A percentile compares a stretch with the other conserved stretches of the same genome.
phyloP scores from a whole-genome alignment of 139 green algal genomes.

The Monoraphidium neglectum region DNA sequence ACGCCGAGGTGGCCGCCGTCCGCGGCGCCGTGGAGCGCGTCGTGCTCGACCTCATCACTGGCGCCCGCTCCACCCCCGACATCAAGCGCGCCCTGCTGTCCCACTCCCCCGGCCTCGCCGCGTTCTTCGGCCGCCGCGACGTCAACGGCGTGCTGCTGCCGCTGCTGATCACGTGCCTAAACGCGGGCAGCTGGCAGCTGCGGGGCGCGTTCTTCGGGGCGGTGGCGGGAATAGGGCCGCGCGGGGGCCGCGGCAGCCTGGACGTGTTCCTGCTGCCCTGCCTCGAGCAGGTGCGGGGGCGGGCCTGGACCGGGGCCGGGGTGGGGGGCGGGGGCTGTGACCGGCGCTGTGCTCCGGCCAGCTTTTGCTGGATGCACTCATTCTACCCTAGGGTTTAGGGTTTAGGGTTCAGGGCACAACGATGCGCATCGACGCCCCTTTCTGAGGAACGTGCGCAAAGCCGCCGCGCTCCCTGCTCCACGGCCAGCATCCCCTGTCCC shows the following conservation, averaged over 20 bases:
- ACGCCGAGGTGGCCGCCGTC: conserved; percentile 64
- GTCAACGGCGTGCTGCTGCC: conserved; percentile 86
- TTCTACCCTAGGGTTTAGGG: no score
- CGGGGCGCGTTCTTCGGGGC: conserved; percentile 71
- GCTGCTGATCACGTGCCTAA: conserved; percentile 95
- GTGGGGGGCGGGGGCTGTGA: no score
- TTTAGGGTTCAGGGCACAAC: no score
- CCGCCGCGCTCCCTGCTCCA: no score
- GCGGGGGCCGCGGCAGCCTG: conserved; percentile 57
- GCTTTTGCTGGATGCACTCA: no score
- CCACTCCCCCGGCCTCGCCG: conserved; percentile 18
- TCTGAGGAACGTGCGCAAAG: no score
- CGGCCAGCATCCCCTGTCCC: no score
- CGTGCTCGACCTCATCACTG: conserved; percentile 81
- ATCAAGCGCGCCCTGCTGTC: conserved; percentile 70
- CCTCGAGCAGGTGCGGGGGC: conserved; percentile 86
- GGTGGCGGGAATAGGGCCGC: conserved; percentile 36
- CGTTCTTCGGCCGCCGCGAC: conserved; percentile 43
- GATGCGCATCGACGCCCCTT: no score
- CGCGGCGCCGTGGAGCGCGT: conserved; percentile 65
- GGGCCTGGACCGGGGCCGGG: no score
- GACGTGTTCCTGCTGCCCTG: conserved; percentile 93
- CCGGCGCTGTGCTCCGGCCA: no score
- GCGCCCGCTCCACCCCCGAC: conserved; percentile 45
- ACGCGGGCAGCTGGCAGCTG: conserved; percentile 82